Evolutionary conservation across 805 yeast species (phyloP).

Genomic region (Teunomyces gatunensis): DNA sequence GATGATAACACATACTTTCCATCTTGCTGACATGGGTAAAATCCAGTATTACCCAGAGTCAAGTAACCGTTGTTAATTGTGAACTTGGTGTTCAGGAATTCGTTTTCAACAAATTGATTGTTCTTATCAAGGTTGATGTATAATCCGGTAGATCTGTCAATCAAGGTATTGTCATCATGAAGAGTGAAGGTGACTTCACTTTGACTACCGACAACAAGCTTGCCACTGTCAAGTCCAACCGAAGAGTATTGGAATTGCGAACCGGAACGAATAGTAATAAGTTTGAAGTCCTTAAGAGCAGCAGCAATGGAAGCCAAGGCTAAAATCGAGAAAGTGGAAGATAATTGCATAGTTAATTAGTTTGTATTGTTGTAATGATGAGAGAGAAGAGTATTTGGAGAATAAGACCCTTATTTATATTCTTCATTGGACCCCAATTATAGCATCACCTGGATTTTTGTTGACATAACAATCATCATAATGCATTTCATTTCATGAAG

Average conservation of each 20-base stretch:
- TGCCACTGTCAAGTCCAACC: slow-evolving; percentile 7
- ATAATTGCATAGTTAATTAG: slow-evolving; percentile 9
- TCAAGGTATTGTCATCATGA: slow-evolving; percentile 23
- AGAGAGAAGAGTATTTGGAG: neutral
- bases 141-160: slow-evolving; percentile 14
- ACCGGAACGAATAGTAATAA: slow-evolving; percentile 24
- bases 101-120: slow-evolving; percentile 4
- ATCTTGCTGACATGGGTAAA: slow-evolving; percentile 10
- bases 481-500: neutral
- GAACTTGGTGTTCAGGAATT: slow-evolving; percentile 8
- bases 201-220: slow-evolving; percentile 12
- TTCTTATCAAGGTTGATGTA: slow-evolving; percentile 12
- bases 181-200: slow-evolving; percentile 15
- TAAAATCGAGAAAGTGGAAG: slow-evolving; percentile 17
- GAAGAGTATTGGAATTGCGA: slow-evolving; percentile 21
- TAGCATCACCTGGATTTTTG: neutral
- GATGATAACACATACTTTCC: slow-evolving; percentile 7
- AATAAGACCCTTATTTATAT: neutral
- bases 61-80: slow-evolving; percentile 13
- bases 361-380: slow-evolving; percentile 6
- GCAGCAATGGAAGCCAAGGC: slow-evolving; percentile 19
- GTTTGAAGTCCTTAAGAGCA: slow-evolving; percentile 19
- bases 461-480: too few relatives aligned
- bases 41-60: slow-evolving; percentile 8
- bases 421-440: neutral